Base-by-base conservation (phyloP, 2,329 filamentous ascomycete species). In the Bisporella sp. region DNA sequence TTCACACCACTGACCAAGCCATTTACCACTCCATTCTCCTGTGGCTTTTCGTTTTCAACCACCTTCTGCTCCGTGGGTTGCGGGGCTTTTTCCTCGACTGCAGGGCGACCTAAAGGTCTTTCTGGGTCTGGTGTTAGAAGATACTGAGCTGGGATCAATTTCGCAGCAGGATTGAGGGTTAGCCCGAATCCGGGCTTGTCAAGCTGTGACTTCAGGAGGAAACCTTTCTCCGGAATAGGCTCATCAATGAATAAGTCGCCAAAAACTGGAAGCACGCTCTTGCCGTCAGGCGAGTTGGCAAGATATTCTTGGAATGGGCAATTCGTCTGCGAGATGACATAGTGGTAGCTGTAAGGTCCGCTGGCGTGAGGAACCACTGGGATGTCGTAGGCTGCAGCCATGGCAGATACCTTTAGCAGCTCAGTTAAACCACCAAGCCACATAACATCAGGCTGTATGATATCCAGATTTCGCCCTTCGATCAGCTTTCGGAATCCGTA, bases 361-460 rank as follows among this genome's bases (percentile, higher is more conserved):
- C 87, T 93, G 42, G 91, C 91, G 66, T 96, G 91, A n/a, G 91
- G 91, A 11, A 96, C 89, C 12, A 96, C 90, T 9, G 91, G 91
- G 53, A 96, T 87, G 64, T 96, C 91, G 69, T 96, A 96, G 28
- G 91, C 91, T 4, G 90, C 82, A 4, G 91, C 91, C 81, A 95
- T 85, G 48, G 90, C 86, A 12, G 89, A 80, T 47, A 96, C 85
- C 70, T 89, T 93, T 58, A 96, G 82, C 51, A 96, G 77, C 70
- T 96, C 91, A 1, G 91, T 96, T 76, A 96, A 69, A 54, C 91
- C 91, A 55, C 91, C 91, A 11, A 96, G 82, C 91, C 91, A 96
- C 91, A 96, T 96, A 57, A 96, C 90, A 64, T 96, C 91, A 11
- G 91, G 91, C 71, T 96, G 91, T 62, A 96, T 82, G 60, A 96